phyloP scores from a whole-genome alignment of 1,139 yeast species.

The Kodamaea suecica region DNA sequence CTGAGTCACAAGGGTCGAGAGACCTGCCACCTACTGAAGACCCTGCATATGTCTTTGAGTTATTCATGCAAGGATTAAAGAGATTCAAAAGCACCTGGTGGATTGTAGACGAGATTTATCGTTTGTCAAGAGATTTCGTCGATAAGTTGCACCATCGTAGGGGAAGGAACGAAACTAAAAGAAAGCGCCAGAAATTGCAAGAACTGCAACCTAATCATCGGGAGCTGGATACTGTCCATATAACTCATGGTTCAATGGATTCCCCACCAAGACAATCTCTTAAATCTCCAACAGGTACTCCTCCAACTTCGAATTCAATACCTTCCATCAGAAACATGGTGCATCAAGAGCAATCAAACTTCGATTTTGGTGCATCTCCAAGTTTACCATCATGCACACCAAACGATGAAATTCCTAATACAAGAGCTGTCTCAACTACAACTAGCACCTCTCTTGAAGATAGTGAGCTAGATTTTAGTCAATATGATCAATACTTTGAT shows the following conservation, averaged over 20 bases:
- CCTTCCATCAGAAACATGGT: conserved; percentile 3
- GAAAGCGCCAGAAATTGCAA: conserved; percentile 6
- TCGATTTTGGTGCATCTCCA: conserved; percentile 1
- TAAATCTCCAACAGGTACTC: background rate
- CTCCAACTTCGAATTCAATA: background rate
- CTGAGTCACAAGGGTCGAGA: background rate
- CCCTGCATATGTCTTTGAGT: conserved; percentile 14
- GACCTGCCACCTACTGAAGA: conserved; percentile 1
- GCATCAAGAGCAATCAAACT: background rate
- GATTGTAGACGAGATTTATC: conserved; percentile 30
- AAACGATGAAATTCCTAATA: background rate
- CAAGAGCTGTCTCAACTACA: conserved; percentile 2
- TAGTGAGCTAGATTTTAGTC: conserved; percentile 6
- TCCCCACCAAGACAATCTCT: background rate
- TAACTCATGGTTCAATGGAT: too few species aligned
- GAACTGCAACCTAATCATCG: too few species aligned
- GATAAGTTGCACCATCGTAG: conserved; percentile 16
- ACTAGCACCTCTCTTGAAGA: conserved; percentile 2
- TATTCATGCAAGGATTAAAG: conserved; percentile 21
- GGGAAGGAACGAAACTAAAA: conserved; percentile 7
- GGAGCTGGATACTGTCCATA: too few species aligned
- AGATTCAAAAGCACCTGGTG: conserved; percentile 26
- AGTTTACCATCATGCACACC: background rate
- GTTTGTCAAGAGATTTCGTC: conserved; percentile 23
- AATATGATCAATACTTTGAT: conserved; percentile 25